Percentiles rank a stretch among this genome's conserved stretches.
Evolutionary conservation across 495 filamentous ascomycete genomes (phyloP).

Genomic region (Hyaloscypha hepaticicola): DNA sequence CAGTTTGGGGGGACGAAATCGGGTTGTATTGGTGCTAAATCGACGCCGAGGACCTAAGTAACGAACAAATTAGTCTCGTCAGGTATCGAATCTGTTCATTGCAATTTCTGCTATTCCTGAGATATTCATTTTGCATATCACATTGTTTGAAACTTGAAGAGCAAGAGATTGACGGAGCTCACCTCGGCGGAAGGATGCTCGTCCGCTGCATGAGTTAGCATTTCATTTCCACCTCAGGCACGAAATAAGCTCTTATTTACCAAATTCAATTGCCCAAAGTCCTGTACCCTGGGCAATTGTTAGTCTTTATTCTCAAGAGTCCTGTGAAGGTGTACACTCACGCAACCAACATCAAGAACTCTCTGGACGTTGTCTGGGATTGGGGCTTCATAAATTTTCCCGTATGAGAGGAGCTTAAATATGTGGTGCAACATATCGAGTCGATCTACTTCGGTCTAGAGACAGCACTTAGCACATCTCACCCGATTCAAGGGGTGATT

Average conservation of each 20-base stretch:
- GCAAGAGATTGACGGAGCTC: not conserved
- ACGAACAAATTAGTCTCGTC: not conserved
- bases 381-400: not conserved
- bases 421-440: not conserved
- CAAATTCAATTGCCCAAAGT: not conserved
- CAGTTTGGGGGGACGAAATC: conserved; percentile 29
- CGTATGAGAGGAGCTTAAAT: not conserved
- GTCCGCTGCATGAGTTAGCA: not conserved
- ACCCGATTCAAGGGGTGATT: not conserved
- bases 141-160: not conserved
- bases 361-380: not conserved
- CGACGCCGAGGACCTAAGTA: not conserved
- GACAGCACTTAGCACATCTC: not conserved
- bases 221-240: not conserved
- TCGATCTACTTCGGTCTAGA: not conserved
- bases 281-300: not conserved
- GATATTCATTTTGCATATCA: not conserved
- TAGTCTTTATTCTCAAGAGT: not conserved
- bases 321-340: not conserved
- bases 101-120: not conserved
- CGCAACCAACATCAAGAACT: not conserved
- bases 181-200: not conserved
- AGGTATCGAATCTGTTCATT: not conserved
- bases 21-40: conserved; percentile 2
- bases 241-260: not conserved